A percentile compares a stretch with the other conserved stretches of the same genome.
Evolutionary conservation across 495 filamentous ascomycete genomes (phyloP).

Genomic region (Beverwykella pulmonaria): DNA sequence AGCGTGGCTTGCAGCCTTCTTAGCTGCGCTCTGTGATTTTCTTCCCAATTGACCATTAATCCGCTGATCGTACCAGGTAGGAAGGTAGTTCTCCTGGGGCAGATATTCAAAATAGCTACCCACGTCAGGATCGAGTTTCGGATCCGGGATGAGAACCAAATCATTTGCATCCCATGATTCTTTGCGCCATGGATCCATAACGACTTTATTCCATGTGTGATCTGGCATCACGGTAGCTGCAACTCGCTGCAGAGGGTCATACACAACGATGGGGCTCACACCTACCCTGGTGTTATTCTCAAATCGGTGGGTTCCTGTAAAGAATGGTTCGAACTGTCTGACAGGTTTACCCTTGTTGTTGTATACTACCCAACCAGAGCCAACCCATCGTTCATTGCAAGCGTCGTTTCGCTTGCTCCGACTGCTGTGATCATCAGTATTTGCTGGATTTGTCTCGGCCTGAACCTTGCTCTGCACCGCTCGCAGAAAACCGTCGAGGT

Average conservation of each 20-base stretch:
- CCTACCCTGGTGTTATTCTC: background rate
- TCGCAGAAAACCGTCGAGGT: too few relatives aligned
- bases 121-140: slow-evolving; percentile 34
- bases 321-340: slow-evolving; percentile 40
- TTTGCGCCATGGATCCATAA: slow-evolving; percentile 33
- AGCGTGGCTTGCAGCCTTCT: slow-evolving; percentile 31
- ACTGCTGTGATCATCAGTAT: too few relatives aligned
- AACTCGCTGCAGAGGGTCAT: slow-evolving; percentile 37
- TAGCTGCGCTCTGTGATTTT: slow-evolving; percentile 18
- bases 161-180: slow-evolving; percentile 35
- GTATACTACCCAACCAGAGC: slow-evolving; percentile 35
- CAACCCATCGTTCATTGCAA: slow-evolving; percentile 39
- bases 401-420: too few relatives aligned
- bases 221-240: slow-evolving; percentile 28
- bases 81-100: slow-evolving; percentile 3
- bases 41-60: background rate
- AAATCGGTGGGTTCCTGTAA: slow-evolving; percentile 15
- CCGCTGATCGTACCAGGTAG: slow-evolving; percentile 14
- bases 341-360: slow-evolving; percentile 41
- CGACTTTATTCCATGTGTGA: slow-evolving; percentile 37
- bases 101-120: slow-evolving; percentile 21
- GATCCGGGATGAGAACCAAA: slow-evolving; percentile 34
- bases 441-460: too few relatives aligned
- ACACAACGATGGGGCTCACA: slow-evolving; percentile 15
- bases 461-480: too few relatives aligned